Evolutionary conservation across 1,139 yeast species (phyloP).

Genomic region (Blastobotrys apis): DNA sequence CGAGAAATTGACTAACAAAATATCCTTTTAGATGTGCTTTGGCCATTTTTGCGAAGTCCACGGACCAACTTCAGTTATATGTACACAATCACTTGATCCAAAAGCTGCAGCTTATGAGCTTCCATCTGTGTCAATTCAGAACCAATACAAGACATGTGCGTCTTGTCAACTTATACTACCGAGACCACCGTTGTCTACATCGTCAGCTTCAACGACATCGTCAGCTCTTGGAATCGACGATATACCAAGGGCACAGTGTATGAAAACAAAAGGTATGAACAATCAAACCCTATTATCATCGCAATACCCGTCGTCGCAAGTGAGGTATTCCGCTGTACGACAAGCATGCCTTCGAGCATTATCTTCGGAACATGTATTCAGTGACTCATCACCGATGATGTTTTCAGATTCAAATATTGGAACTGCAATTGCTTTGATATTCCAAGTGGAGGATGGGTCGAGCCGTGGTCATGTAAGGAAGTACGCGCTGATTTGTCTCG

Average conservation of each 20-base stretch:
- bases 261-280: constrained; percentile 15
- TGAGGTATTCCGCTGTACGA: constrained; percentile 50
- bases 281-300: constrained; percentile 40
- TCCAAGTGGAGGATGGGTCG: constrained; percentile 61
- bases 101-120: constrained; percentile 24
- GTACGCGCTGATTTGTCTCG: constrained; percentile 59
- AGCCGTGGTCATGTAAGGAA: constrained; percentile 80
- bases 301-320: constrained; percentile 59
- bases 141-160: constrained; percentile 24
- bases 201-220: not conserved
- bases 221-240: not conserved
- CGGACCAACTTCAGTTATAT: constrained; percentile 74
- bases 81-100: constrained; percentile 52
- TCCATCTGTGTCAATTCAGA: constrained; percentile 21
- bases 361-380: constrained; percentile 69
- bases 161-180: constrained; percentile 29
- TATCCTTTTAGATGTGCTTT: constrained; percentile 41
- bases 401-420: constrained; percentile 70
- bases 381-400: constrained; percentile 61
- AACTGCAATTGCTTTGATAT: constrained; percentile 59
- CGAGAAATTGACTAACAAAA: not conserved
- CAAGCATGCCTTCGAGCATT: constrained; percentile 46
- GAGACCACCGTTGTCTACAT: constrained; percentile 1
- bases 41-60: constrained; percentile 86
- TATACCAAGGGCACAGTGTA: constrained; percentile 10